A percentile compares a stretch with the other conserved stretches of the same genome.
These are phyloP conservation scores for Flaveria trinervia DNA, from an alignment of 129 eudicot species.

Conservation along the genomic window DNA sequence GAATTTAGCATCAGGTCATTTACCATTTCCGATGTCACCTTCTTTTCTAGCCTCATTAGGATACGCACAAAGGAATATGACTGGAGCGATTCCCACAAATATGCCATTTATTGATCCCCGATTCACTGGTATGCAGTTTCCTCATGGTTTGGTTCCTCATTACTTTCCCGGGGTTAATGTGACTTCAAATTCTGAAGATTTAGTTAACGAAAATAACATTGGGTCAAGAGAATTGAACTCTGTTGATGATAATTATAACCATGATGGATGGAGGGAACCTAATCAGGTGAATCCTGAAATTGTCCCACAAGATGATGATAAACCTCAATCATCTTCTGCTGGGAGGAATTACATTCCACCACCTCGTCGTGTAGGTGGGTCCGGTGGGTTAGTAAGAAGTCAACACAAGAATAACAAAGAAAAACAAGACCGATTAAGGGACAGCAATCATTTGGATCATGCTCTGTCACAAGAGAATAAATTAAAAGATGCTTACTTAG, in stretches of 20 bases:
- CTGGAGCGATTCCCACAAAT: conserved; percentile 68
- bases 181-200: conserved; percentile 47
- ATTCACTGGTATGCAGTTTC: conserved; percentile 61
- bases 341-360: conserved; percentile 56
- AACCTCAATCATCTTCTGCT: conserved; percentile 35
- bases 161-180: conserved; percentile 61
- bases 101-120: conserved; percentile 64
- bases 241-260: conserved; percentile 40
- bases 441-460: conserved; percentile 25
- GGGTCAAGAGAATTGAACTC: conserved; percentile 40
- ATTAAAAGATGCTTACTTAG: conserved; percentile 47
- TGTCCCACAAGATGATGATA: conserved; percentile 44
- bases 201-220: conserved; percentile 42
- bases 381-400: conserved; percentile 48
- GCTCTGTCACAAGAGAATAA: conserved; percentile 38
- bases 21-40: conserved; percentile 65
- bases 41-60: conserved; percentile 77
- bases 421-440: conserved; percentile 46
- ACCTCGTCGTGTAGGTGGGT: conserved; percentile 53
- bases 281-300: conserved; percentile 49
- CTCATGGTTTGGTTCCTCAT: conserved; percentile 67
- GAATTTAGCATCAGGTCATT: conserved; percentile 52
- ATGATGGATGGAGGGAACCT: conserved; percentile 64
- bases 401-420: conserved; percentile 57
- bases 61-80: conserved; percentile 57